Base-by-base conservation (phyloP, 495 filamentous ascomycete species). In the Penicillium simplicissimum region DNA sequence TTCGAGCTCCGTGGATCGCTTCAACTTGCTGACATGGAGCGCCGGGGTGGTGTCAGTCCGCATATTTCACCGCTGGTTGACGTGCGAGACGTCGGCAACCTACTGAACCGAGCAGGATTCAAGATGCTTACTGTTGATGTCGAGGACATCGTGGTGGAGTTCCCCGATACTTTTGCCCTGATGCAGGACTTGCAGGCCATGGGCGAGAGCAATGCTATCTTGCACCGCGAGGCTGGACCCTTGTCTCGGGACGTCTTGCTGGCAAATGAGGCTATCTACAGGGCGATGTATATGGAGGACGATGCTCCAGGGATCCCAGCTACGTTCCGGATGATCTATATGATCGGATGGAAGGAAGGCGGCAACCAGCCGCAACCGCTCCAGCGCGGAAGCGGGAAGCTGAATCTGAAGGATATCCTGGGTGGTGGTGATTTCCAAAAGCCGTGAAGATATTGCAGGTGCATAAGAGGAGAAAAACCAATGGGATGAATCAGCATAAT, bases 331-430 rank as follows among this genome's bases (percentile, higher is more conserved):
- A 80, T 95, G 62, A 96, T 97, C 56, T 95, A 91, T 71, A 94
- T 98, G 92, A 98, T 99, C 78, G 96, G 96, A 17, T 99, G 96
- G 96, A 96, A 94, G 74, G 90, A 94, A 66, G 88, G 89, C 0
- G 80, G 82, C 31, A 82, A 87, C 52, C 93, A 97, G 77, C 75
- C 85, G 47, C 77, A 93, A 77, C 93, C 96, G 34, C 74, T 97
- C 63, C 72, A 84, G 61, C 84, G 96, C 60, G 96, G 96, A 1
- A 97, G 85, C 64, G 93, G 90, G 13, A 79, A 94, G 70, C 71
- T 94, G 21, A 93, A 85, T 74, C 76, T 97, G 52, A 93, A 93
- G 73, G 91, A 96, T 77, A 75, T 93, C 17, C 73, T 96, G 37
- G 92, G 88, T 45, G 84, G 82, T 51, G 79, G 81, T 19, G 79